Evolutionary conservation across 331 rosid genomes (phyloP).

Genomic region (Quercus tomentella): DNA sequence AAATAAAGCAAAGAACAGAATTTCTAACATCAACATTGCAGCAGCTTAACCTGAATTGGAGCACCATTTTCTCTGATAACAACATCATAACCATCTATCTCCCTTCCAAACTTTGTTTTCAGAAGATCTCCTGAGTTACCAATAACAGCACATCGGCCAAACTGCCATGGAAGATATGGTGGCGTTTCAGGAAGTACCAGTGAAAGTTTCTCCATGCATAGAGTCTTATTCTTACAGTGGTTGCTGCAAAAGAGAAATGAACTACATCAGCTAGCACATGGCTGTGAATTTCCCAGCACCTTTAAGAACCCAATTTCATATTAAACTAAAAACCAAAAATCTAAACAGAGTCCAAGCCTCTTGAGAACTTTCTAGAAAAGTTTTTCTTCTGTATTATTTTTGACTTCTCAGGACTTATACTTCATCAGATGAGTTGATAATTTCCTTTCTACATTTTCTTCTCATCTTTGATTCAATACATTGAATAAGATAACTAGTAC

Average conservation of each 20-base stretch:
- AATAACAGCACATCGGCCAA: constrained; percentile 88
- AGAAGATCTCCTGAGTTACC: constrained; percentile 97
- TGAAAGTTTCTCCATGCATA: constrained; percentile 86
- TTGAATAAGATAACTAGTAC: neutral
- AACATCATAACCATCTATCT: constrained; percentile 80
- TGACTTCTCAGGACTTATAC: constrained; percentile 1
- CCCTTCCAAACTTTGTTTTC: constrained; percentile 83
- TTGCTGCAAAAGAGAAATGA: constrained; percentile 51
- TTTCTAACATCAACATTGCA: neutral
- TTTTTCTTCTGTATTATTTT: neutral
- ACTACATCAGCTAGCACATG: neutral
- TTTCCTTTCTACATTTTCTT: neutral
- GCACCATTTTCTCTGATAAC: constrained; percentile 97
- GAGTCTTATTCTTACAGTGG: constrained; percentile 65
- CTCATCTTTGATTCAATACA: neutral
- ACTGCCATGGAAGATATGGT: constrained; percentile 79
- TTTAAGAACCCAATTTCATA: neutral
- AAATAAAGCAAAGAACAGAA: constrained; percentile 7
- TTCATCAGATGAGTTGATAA: neutral
- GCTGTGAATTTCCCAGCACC: neutral
- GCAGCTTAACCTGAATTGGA: constrained; percentile 64
- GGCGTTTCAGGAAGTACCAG: constrained; percentile 89
- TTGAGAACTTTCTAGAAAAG: constrained; percentile 3
- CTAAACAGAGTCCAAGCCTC: neutral
- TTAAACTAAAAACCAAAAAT: neutral